Evolutionary conservation across 768 basidiomycete genomes (phyloP), one percentile per base, ranked within the genome.

Genomic region (Cubamyces sp.): DNA sequence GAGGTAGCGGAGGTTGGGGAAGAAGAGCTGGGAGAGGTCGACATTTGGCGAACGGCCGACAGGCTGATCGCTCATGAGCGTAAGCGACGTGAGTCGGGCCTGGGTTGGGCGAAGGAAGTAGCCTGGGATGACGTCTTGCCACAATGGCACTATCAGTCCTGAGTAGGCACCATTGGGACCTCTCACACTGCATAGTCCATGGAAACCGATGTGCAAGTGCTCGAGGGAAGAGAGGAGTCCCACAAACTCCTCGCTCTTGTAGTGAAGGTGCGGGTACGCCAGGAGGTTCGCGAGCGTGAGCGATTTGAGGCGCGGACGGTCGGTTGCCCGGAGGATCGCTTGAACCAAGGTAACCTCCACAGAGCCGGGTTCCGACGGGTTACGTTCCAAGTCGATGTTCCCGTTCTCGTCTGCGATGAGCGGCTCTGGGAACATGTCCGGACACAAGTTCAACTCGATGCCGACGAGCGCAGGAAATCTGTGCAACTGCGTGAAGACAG

Each of bases 61-160:
- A 2, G 64, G 67, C 53, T 65, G 64, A 53, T 68, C 64, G 58
- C 64, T 68, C 46, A 51, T 57, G 9, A 68, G 58, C 16, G 64
- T 47, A 34, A 68, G 67, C 28, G 64, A 57, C 30, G 62, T 65
- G 37, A 68, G 64, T 28, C 28, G 48, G 7, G 19, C 41, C 51
- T 65, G 67, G 5, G 67, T 40, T 1, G 67, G 64, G 21, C 39
- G 47, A 25, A 68, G 67, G 52, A 68, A 54, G 18, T 50, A 51
- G 30, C 40, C 52, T 5, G 67, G 64, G 26, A 68, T 30, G 49
- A 53, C 57, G 55, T 58, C 61, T 45, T 43, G 51, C 64, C 67
- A 68, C 62, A 66, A 54, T 59, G 6, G 9, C 6, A 1, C 5
- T 11, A 11, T 6, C 50, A 61, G 8, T 60, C 54, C 62, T 61